A percentile compares a stretch with the other conserved stretches of the same genome.
phyloP scores from a whole-genome alignment of 2,329 filamentous ascomycete genomes.

The Hysterium pulicare region DNA sequence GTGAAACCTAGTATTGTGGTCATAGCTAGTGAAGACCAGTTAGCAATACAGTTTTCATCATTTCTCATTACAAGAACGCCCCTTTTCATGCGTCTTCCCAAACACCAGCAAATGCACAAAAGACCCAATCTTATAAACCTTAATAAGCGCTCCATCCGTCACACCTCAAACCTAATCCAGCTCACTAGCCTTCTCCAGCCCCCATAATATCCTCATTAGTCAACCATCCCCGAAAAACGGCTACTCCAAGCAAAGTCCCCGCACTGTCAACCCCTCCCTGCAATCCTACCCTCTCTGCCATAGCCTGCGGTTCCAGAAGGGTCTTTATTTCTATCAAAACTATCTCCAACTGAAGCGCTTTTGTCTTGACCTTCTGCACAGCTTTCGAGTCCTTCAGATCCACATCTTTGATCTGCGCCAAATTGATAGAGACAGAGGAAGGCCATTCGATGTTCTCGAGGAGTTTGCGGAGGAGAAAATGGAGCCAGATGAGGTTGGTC shows the following conservation, averaged over 20 bases:
- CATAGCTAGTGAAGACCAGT: too few relatives aligned
- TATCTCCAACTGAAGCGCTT: slow-evolving; percentile 17
- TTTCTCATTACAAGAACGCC: neutral
- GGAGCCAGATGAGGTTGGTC: slow-evolving; percentile 63
- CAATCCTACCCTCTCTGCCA: neutral
- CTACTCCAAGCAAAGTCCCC: neutral
- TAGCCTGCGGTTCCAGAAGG: neutral
- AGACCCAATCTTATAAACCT: too few relatives aligned
- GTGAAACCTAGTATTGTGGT: too few relatives aligned
- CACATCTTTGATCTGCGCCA: slow-evolving; percentile 8
- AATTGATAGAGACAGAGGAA: slow-evolving; percentile 8
- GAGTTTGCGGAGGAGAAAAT: slow-evolving; percentile 58
- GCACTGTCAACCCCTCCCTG: neutral
- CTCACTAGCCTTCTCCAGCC: too few relatives aligned
- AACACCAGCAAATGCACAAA: slow-evolving; percentile 22
- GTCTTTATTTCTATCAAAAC: neutral
- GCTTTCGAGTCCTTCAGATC: too few relatives aligned
- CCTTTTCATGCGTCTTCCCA: neutral
- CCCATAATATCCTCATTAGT: neutral
- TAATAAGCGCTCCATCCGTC: too few relatives aligned
- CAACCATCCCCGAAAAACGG: neutral
- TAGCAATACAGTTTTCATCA: too few relatives aligned
- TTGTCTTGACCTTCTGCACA: slow-evolving; percentile 32
- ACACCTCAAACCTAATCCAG: too few relatives aligned
- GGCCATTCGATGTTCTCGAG: slow-evolving; percentile 42